phyloP scores from a whole-genome alignment of 2,329 filamentous ascomycete genomes.

The Talaromyces sp. region DNA sequence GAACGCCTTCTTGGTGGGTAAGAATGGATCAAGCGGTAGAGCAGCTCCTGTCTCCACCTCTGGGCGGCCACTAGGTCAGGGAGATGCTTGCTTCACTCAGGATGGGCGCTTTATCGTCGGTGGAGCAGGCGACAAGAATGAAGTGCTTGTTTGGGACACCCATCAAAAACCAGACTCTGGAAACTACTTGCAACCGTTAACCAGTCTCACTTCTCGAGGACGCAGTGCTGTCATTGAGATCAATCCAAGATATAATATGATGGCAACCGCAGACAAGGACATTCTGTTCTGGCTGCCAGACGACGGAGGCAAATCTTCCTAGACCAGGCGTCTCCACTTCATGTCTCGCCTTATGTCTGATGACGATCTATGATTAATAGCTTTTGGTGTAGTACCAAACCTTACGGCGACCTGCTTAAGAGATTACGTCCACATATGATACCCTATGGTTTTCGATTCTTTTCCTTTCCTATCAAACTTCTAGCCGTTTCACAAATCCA shows the following conservation, averaged over 20 bases:
- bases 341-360: background rate
- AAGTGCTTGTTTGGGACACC: constrained; percentile 84
- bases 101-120: constrained; percentile 87
- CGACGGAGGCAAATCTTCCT: constrained; percentile 39
- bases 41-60: constrained; percentile 52
- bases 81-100: constrained; percentile 84
- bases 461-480: constrained; percentile 66
- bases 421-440: constrained; percentile 1
- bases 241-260: constrained; percentile 87
- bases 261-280: constrained; percentile 86
- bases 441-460: constrained; percentile 37
- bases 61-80: constrained; percentile 53
- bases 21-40: constrained; percentile 48
- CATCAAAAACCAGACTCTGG: constrained; percentile 55
- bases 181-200: constrained; percentile 47
- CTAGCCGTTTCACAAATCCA: constrained; percentile 64
- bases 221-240: constrained; percentile 73
- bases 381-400: background rate
- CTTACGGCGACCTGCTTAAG: background rate
- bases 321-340: background rate
- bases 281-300: constrained; percentile 76
- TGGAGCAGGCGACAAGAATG: constrained; percentile 65
- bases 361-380: background rate
- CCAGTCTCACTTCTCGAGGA: constrained; percentile 48
- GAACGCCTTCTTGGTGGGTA: constrained; percentile 65